Conservation (phyloP, 352 stramenopile genomes). For the Pythium coloratum region DNA sequence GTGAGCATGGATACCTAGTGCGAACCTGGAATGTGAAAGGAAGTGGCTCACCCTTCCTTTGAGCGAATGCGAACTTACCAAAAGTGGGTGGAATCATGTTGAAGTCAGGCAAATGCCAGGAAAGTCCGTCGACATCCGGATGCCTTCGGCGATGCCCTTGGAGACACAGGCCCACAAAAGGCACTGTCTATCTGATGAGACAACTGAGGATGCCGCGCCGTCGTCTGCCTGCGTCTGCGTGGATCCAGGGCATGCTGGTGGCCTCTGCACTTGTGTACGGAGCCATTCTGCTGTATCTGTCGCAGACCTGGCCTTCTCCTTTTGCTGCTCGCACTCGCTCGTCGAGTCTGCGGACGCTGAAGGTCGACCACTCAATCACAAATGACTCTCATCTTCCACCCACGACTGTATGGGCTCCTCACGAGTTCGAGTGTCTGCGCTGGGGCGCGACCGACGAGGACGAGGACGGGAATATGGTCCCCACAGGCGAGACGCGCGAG, state of each 20-base stretch:
- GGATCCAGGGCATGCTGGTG: constrained; percentile 4
- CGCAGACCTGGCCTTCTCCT: neutral
- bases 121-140: neutral
- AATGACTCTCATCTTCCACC: neutral
- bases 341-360: no score
- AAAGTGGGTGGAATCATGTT: constrained; percentile 14
- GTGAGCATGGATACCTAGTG: no score
- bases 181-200: no score
- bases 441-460: constrained; percentile 66
- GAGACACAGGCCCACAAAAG: no score
- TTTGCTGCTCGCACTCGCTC: neutral
- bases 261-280: constrained; percentile 11
- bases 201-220: neutral
- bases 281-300: constrained; percentile 3
- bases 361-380: neutral
- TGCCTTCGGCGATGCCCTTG: no score
- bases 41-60: no score
- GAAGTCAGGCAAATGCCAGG: neutral
- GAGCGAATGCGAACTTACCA: neutral
- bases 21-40: no score
- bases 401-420: neutral
- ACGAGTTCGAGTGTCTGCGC: constrained; percentile 62
- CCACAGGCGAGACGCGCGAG: constrained; percentile 44
- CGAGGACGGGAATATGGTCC: constrained; percentile 24
- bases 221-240: neutral